phyloP scores from a whole-genome alignment of 371 early-diverging fungal genomes.

The Mortierella sp. region DNA sequence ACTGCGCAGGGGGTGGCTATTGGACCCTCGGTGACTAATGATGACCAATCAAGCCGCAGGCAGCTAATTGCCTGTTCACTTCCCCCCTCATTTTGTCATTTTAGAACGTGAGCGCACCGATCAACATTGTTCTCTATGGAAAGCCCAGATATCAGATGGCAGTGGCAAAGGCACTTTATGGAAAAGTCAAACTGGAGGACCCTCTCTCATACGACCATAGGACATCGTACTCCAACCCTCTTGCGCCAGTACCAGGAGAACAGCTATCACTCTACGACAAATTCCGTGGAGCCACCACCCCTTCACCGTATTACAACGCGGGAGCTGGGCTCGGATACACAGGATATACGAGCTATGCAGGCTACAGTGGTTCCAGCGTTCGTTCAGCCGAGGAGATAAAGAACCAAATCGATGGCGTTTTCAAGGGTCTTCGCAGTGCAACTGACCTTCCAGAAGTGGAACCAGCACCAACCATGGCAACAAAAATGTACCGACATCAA shows the following conservation, averaged over 20 bases:
- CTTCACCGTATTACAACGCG: slow-evolving; percentile 13
- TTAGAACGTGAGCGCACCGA: slow-evolving; percentile 56
- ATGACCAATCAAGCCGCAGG: slow-evolving; percentile 1
- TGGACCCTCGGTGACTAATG: background rate
- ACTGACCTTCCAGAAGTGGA: slow-evolving; percentile 66
- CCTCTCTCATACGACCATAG: slow-evolving; percentile 50
- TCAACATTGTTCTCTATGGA: slow-evolving; percentile 55
- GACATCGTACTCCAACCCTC: slow-evolving; percentile 47
- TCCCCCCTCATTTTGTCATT: background rate
- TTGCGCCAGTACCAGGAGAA: slow-evolving; percentile 47
- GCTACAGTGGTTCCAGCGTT: slow-evolving; percentile 28
- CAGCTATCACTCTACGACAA: slow-evolving; percentile 46
- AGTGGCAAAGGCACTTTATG: slow-evolving; percentile 43
- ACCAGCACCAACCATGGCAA: slow-evolving; percentile 59
- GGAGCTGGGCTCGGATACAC: slow-evolving; percentile 19
- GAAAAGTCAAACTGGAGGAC: slow-evolving; percentile 46
- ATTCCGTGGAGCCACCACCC: slow-evolving; percentile 35
- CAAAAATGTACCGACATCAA: slow-evolving; percentile 72
- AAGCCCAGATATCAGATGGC: slow-evolving; percentile 37
- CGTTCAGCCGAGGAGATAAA: slow-evolving; percentile 61
- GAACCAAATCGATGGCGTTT: slow-evolving; percentile 70
- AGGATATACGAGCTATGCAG: slow-evolving; percentile 27
- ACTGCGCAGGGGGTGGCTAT: background rate
- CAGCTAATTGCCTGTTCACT: background rate
- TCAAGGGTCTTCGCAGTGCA: slow-evolving; percentile 65